phyloP scores from a whole-genome alignment of 2,329 filamentous ascomycete species.

The Clarireedia monteithiana region DNA sequence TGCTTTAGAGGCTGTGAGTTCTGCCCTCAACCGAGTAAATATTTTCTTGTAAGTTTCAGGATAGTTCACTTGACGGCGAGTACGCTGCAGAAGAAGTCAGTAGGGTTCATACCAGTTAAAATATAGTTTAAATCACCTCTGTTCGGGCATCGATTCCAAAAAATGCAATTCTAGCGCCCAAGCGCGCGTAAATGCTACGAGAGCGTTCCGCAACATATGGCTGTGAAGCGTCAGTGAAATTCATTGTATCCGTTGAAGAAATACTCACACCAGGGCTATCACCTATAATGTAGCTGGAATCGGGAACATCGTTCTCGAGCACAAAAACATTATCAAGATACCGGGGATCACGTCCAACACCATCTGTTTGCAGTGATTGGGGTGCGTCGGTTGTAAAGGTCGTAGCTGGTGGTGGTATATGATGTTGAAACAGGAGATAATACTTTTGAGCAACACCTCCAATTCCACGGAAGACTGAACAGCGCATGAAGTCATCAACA shows the following conservation, averaged over 20 bases:
- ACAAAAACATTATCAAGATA: constrained; percentile 74
- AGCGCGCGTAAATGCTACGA: constrained; percentile 74
- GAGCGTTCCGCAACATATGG: constrained; percentile 88
- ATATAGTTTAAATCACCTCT: constrained; percentile 43
- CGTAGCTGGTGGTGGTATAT: constrained; percentile 73
- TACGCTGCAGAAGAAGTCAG: constrained; percentile 42
- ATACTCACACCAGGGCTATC: constrained; percentile 43
- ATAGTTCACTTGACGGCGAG: constrained; percentile 90
- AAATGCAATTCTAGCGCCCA: constrained; percentile 78
- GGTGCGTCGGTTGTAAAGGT: constrained; percentile 69
- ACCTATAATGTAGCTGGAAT: constrained; percentile 61
- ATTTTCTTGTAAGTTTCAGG: constrained; percentile 81
- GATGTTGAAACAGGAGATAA: constrained; percentile 96
- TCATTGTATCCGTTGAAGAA: neutral
- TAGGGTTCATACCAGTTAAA: neutral
- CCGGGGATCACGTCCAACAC: constrained; percentile 55
- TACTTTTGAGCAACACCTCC: constrained; percentile 95
- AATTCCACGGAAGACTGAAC: constrained; percentile 83
- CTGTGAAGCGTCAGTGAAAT: constrained; percentile 14
- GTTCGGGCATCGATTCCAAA: constrained; percentile 88
- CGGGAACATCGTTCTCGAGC: constrained; percentile 46
- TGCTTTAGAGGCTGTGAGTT: constrained; percentile 61
- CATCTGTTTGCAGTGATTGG: constrained; percentile 45
- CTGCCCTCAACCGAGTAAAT: constrained; percentile 65
- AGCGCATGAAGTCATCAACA: constrained; percentile 86